These are phyloP conservation scores for Punica granatum DNA, from an alignment of 345 rosid genomes.

Conservation along the genomic window DNA sequence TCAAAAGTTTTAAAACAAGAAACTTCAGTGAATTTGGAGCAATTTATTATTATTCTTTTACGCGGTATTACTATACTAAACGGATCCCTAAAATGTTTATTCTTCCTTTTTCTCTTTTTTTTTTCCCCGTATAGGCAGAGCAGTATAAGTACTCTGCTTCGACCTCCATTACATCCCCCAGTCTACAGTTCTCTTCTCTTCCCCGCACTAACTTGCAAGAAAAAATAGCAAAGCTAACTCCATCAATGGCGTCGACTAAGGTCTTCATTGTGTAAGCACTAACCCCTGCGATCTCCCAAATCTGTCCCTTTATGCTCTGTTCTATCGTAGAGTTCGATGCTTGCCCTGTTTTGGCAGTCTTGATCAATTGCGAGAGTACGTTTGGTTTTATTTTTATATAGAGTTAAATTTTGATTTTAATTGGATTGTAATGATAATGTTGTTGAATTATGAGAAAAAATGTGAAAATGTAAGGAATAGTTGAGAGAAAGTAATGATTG, in stretches of 20 bases:
- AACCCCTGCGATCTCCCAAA: neutral
- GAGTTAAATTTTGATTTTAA: no score
- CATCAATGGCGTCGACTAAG: constrained; percentile 50
- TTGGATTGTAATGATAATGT: no score
- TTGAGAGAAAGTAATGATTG: no score
- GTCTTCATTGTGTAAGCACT: constrained; percentile 50
- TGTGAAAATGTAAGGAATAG: no score
- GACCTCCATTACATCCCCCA: neutral
- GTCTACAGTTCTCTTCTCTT: neutral
- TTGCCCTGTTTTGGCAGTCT: neutral
- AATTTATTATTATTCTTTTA: no score
- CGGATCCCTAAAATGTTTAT: no score
- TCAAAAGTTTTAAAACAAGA: no score
- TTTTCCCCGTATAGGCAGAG: neutral
- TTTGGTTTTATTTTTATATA: no score
- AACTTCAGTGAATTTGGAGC: no score
- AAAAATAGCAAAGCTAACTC: neutral
- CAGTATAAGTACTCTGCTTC: neutral
- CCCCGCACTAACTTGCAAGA: neutral
- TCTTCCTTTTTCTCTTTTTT: neutral
- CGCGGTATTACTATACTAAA: no score
- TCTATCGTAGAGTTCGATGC: neutral
- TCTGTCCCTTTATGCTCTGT: neutral
- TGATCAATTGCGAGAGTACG: no score
- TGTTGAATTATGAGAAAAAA: no score